Conservation (phyloP, 805 yeast genomes). For the Jamesozyma piceae region DNA sequence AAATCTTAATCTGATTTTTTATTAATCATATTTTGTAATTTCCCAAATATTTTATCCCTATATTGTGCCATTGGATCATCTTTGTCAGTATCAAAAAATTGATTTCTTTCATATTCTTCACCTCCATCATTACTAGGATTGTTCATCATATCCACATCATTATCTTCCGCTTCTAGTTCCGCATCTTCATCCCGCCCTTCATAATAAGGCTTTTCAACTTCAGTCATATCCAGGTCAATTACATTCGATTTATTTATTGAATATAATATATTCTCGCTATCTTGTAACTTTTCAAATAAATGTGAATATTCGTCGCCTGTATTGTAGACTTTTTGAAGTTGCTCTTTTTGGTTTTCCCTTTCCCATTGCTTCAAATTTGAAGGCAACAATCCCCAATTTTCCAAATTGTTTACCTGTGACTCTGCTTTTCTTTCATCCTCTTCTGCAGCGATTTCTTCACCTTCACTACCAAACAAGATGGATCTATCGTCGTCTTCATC, state of each 20-base stretch:
- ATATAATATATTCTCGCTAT: slow-evolving; percentile 16
- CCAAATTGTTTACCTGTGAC: slow-evolving; percentile 1
- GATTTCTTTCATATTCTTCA: slow-evolving; percentile 34
- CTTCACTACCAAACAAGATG: slow-evolving; percentile 31
- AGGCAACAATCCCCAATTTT: slow-evolving; percentile 3
- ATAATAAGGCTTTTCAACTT: slow-evolving; percentile 5
- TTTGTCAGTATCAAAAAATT: slow-evolving; percentile 47
- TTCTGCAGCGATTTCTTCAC: slow-evolving; percentile 31
- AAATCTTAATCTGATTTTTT: slow-evolving; percentile 16
- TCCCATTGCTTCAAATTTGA: slow-evolving; percentile 1
- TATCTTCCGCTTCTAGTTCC: slow-evolving; percentile 14
- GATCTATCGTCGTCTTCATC: slow-evolving; percentile 66
- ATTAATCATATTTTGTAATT: slow-evolving; percentile 46
- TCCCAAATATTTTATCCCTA: slow-evolving; percentile 53
- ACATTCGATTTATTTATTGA: slow-evolving; percentile 21
- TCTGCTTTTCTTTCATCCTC: slow-evolving; percentile 14
- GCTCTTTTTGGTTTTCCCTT: not conserved
- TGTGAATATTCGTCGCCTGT: slow-evolving; percentile 11
- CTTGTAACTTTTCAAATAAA: slow-evolving; percentile 18
- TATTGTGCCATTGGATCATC: slow-evolving; percentile 56
- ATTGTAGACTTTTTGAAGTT: not conserved
- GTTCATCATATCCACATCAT: slow-evolving; percentile 21
- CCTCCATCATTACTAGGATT: slow-evolving; percentile 50
- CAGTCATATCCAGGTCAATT: slow-evolving; percentile 26
- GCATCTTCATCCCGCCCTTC: slow-evolving; percentile 65